Base-by-base conservation (phyloP, 148 eudicot species). In the Oxyria digyna region DNA sequence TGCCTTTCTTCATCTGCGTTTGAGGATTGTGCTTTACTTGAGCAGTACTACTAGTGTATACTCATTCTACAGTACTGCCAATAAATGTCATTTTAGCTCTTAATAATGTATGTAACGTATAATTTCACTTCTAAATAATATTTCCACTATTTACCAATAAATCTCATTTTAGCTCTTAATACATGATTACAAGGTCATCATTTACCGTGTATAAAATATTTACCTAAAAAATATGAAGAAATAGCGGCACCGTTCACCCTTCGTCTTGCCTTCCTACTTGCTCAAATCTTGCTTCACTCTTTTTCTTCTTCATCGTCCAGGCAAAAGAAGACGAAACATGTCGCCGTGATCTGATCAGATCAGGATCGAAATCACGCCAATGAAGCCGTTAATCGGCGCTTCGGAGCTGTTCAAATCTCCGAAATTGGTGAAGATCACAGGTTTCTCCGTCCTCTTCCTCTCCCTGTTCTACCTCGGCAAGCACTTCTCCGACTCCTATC, bases 361-460 rank as follows among this genome's bases (percentile, higher is more conserved):
- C 33, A 37, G 11, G 15, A 54, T 49, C 26, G 14, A 50, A 50
- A 54, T 31, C 62, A 49, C 12, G 55, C 62, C 62, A 26, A 55
- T 59, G 65, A 59, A 59, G 37, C 20, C 65, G 5, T 29, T 59
- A 13, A 14, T 31, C 8, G 65, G 20, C n/a, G 38, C 37, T 59
- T 31, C 37, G 11, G 65, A 59, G 37, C 65, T 59, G 14, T 17
- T 59, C 20, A 59, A 59, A 59, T 35, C 65, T 14, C 65, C 65
- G 9, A 59, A 59, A 29, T 14, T 59, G 24, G 17, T 80, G 70
- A 83, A 80, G 68, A 57, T 83, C 76, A 15, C 80, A 13, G 29
- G 78, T 45, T 66, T 85, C 70, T 79, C 72, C 26, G 69, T 87
- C 77, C 74, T 85, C 84, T 64, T 74, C 2, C 38, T 85, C 77